Evolutionary conservation across 257 asterid species (phyloP).

Genomic region (Nicotiana knightiana): DNA sequence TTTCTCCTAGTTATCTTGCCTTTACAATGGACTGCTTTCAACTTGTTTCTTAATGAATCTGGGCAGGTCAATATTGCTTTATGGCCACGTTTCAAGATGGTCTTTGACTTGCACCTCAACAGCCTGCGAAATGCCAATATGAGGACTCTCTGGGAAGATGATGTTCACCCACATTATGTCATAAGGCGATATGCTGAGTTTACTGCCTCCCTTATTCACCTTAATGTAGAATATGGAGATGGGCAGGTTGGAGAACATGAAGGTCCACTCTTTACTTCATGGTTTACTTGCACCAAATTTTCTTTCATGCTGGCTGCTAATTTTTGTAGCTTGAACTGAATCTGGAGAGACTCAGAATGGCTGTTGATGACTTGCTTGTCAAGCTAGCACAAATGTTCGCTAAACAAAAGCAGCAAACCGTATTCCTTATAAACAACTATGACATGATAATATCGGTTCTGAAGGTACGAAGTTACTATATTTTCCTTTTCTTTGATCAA

Average conservation of each 20-base stretch:
- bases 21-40: neutral
- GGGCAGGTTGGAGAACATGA: conserved; percentile 73
- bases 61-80: conserved; percentile 85
- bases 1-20: neutral
- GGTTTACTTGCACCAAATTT: conserved; percentile 4
- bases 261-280: conserved; percentile 12
- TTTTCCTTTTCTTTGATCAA: neutral
- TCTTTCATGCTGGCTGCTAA: conserved; percentile 14
- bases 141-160: conserved; percentile 92
- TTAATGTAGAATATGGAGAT: conserved; percentile 90
- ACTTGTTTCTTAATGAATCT: conserved; percentile 9
- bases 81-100: conserved; percentile 99
- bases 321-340: conserved; percentile 79
- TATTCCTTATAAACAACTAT: conserved; percentile 88
- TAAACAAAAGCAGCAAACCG: conserved; percentile 75
- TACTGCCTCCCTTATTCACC: conserved; percentile 89
- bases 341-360: conserved; percentile 95
- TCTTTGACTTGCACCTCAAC: conserved; percentile 92
- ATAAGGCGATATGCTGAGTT: conserved; percentile 99
- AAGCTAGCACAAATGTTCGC: conserved; percentile 79
- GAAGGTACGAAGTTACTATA: conserved; percentile 51
- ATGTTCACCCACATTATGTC: conserved; percentile 96
- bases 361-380: conserved; percentile 81
- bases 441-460: conserved; percentile 94
- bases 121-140: conserved; percentile 87